Conservation (phyloP, 2,329 filamentous ascomycete species). For the Hypoxylon sp. region DNA sequence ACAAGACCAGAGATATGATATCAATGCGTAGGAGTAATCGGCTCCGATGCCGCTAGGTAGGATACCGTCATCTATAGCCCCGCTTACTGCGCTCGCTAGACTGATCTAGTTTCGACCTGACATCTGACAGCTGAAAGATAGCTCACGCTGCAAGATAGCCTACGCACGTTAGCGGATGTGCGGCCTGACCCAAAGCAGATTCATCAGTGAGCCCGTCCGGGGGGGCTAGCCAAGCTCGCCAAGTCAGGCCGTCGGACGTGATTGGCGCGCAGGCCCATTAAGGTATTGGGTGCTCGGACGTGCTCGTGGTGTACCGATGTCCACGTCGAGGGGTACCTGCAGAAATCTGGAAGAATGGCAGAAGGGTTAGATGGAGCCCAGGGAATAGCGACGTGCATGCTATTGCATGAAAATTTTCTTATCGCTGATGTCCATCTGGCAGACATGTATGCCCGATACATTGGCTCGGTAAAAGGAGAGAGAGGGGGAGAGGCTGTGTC, state of each 20-base stretch:
- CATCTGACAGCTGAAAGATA: conserved; percentile 33
- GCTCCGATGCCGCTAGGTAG: conserved; percentile 30
- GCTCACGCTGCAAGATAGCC: conserved; percentile 18
- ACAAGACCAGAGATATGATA: conserved; percentile 6
- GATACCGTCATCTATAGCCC: conserved; percentile 13
- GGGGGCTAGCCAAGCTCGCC: conserved; percentile 26
- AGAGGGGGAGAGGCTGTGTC: conserved; percentile 11
- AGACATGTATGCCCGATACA: neutral
- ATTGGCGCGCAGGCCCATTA: conserved; percentile 31
- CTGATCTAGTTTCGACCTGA: conserved; percentile 29
- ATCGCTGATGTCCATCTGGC: conserved; percentile 19
- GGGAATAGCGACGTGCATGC: conserved; percentile 24
- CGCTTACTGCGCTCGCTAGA: conserved; percentile 22
- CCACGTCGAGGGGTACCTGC: conserved; percentile 40
- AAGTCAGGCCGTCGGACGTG: conserved; percentile 19
- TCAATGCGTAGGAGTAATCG: conserved; percentile 24
- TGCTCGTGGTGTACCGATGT: conserved; percentile 29
- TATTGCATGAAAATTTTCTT: conserved; percentile 34
- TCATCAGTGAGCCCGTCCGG: conserved; percentile 27
- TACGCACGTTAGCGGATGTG: conserved; percentile 29
- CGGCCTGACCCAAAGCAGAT: conserved; percentile 28
- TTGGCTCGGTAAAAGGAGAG: conserved; percentile 6
- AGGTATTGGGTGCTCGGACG: conserved; percentile 30
- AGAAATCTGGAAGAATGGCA: conserved; percentile 37
- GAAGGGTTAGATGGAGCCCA: conserved; percentile 24